Evolutionary conservation across 139 green algal genomes (phyloP).

Genomic region (Tetradesmus obliquus): DNA sequence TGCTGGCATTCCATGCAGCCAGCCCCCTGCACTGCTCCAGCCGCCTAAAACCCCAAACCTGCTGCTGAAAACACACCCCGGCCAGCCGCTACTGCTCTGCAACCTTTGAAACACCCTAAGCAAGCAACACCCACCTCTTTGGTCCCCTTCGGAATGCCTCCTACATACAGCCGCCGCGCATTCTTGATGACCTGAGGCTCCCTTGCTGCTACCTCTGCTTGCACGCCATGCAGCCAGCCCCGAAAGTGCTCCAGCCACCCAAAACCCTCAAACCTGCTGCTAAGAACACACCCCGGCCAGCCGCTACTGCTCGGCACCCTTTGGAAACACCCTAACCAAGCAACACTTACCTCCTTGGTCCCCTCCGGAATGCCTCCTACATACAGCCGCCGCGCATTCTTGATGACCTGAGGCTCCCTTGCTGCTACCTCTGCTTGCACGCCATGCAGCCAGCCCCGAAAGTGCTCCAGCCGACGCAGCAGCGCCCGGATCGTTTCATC

Average conservation of each 20-base stretch:
- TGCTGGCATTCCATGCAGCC: no score
- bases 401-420: constrained; percentile 73
- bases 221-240: constrained; percentile 51
- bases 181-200: constrained; percentile 76
- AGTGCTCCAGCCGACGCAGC: constrained; percentile 57
- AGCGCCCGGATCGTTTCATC: constrained; percentile 40
- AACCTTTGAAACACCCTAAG: no score
- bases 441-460: constrained; percentile 50
- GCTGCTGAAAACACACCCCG: no score
- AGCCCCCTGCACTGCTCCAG: no score
- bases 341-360: constrained; percentile 59
- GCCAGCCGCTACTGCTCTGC: no score
- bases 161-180: constrained; percentile 81
- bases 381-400: constrained; percentile 81
- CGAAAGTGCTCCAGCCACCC: constrained; percentile 52
- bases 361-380: constrained; percentile 45
- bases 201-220: constrained; percentile 57
- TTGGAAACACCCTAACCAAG: no score
- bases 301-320: no score
- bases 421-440: constrained; percentile 58
- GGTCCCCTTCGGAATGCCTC: constrained; percentile 69
- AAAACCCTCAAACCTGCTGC: no score
- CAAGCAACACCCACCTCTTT: constrained; percentile 54
- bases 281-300: no score
- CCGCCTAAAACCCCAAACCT: no score